These are phyloP conservation scores for Diplogelasinospora grovesii DNA, from an alignment of 495 filamentous ascomycete genomes.

Conservation along the genomic window DNA sequence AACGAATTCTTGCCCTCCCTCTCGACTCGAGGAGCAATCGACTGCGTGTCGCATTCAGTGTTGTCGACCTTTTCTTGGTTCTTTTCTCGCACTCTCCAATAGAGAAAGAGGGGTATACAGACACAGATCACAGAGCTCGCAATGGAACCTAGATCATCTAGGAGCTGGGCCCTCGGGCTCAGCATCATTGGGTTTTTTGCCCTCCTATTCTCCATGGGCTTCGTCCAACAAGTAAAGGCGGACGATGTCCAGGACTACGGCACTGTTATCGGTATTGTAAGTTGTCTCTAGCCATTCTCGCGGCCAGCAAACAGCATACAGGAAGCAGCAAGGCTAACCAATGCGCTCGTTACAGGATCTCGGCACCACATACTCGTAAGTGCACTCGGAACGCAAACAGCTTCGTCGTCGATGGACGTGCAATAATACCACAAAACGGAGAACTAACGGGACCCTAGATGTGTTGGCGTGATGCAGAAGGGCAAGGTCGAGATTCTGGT, in stretches of 20 bases:
- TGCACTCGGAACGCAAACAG: not conserved
- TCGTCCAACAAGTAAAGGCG: conserved; percentile 69
- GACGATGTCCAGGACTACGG: conserved; percentile 74
- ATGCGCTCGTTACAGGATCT: conserved; percentile 54
- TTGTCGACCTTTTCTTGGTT: conserved; percentile 2
- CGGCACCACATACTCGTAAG: conserved; percentile 92
- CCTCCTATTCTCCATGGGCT: conserved; percentile 64
- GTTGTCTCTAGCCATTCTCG: too few relatives aligned
- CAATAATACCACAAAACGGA: not conserved
- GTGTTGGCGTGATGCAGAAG: conserved; percentile 98
- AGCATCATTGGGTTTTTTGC: conserved; percentile 58
- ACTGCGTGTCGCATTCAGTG: too few relatives aligned
- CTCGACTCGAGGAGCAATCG: too few relatives aligned
- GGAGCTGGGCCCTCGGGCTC: conserved; percentile 41
- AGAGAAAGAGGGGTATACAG: too few relatives aligned
- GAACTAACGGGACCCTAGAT: conserved; percentile 13
- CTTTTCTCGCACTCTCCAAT: too few relatives aligned
- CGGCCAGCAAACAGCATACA: too few relatives aligned
- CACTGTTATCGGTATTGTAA: conserved; percentile 86
- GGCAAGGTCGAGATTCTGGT: conserved; percentile 97
- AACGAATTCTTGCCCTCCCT: not conserved
- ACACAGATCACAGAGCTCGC: conserved; percentile 18
- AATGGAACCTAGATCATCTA: conserved; percentile 49
- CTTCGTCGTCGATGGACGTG: not conserved
- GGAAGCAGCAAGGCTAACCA: conserved; percentile 13